phyloP scores from a whole-genome alignment of 441 rosid species.

The Biscutella auriculata region DNA sequence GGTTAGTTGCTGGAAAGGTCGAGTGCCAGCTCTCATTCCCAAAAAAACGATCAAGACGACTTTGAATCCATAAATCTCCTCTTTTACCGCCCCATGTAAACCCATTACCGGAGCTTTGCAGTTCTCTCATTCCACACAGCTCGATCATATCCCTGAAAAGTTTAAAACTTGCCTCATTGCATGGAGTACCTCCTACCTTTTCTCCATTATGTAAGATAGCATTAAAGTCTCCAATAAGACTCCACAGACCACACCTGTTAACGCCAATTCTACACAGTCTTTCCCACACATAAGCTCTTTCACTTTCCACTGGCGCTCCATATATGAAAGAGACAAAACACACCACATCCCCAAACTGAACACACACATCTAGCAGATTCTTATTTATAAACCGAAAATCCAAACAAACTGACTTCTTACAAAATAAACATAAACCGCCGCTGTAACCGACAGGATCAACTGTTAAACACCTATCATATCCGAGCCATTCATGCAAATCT shows the following conservation, averaged over 20 bases:
- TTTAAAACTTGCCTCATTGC: not conserved
- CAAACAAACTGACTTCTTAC: not conserved
- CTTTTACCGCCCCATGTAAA: no score
- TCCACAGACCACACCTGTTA: not conserved
- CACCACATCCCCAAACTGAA: not conserved
- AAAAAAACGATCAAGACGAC: no score
- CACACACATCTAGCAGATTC: not conserved
- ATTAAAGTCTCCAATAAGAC: not conserved
- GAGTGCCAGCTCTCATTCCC: no score
- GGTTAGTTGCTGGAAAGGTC: no score
- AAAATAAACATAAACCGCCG: not conserved
- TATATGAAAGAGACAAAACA: not conserved
- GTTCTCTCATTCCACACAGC: no score
- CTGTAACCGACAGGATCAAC: not conserved
- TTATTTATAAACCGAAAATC: no score
- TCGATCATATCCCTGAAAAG: not conserved
- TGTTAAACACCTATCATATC: not conserved
- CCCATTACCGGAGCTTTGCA: no score
- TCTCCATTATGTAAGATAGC: no score
- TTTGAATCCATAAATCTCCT: no score
- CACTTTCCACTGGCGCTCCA: not conserved
- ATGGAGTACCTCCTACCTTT: not conserved
- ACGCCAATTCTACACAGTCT: not conserved
- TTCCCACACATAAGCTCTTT: not conserved
- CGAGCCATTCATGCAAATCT: not conserved